These are phyloP conservation scores for Collybia nuda DNA, from an alignment of 768 basidiomycete genomes.

Conservation along the genomic window DNA sequence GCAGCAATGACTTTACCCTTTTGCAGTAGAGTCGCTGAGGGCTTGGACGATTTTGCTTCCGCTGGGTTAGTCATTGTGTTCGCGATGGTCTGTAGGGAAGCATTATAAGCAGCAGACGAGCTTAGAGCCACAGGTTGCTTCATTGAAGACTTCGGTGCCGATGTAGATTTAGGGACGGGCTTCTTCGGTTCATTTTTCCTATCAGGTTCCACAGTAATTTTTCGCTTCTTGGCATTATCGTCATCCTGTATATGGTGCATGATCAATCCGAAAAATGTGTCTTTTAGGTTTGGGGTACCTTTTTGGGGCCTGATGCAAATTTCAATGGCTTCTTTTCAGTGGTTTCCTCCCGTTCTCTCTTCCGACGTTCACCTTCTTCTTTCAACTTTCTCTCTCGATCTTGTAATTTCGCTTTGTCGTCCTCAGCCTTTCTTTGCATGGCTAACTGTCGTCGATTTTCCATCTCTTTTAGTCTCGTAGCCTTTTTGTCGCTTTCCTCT, in stretches of 20 bases:
- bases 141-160: constrained; percentile 42
- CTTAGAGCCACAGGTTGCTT: constrained; percentile 36
- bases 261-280: not conserved
- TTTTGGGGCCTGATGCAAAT: constrained; percentile 43
- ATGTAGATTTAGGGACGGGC: constrained; percentile 48
- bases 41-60: constrained; percentile 34
- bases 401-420: constrained; percentile 60
- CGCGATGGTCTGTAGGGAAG: constrained; percentile 28
- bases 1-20: constrained; percentile 47
- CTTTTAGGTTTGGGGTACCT: constrained; percentile 33
- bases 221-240: constrained; percentile 71
- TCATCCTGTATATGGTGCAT: constrained; percentile 49
- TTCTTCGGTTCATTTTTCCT: constrained; percentile 65
- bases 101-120: constrained; percentile 39
- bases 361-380: constrained; percentile 74
- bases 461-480: constrained; percentile 72
- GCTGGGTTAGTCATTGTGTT: constrained; percentile 27
- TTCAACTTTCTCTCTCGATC: constrained; percentile 74
- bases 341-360: constrained; percentile 78
- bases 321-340: constrained; percentile 70
- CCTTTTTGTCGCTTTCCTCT: constrained; percentile 83
- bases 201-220: constrained; percentile 49
- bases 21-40: constrained; percentile 24
- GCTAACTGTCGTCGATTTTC: constrained; percentile 76
- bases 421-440: constrained; percentile 73